Evolutionary conservation across 108 stramenopile species (phyloP).

Genomic region (Skeletonema menzelii): DNA sequence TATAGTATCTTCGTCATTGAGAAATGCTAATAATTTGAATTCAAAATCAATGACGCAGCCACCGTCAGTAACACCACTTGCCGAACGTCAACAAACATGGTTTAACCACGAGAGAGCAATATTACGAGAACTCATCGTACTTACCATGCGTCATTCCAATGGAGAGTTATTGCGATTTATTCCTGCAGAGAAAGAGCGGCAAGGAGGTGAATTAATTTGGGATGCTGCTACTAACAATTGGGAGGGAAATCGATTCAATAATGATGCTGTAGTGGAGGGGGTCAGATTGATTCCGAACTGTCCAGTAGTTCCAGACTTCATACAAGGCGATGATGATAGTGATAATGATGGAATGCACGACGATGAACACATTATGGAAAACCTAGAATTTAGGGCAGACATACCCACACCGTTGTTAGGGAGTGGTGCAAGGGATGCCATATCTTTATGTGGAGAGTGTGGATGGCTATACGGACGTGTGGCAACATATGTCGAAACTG

Average conservation of each 20-base stretch:
- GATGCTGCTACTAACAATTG: constrained; percentile 3
- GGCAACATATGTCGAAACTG: constrained; percentile 44
- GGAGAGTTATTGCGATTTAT: constrained; percentile 26
- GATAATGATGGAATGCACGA: constrained; percentile 1
- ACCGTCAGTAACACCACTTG: background rate
- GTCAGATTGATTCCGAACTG: constrained; percentile 10
- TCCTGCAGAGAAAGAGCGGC: constrained; percentile 23
- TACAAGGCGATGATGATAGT: constrained; percentile 2
- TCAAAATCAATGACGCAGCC: background rate
- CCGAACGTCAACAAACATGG: constrained; percentile 2
- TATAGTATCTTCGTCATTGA: background rate
- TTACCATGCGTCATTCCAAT: constrained; percentile 34
- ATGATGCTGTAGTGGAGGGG: constrained; percentile 12
- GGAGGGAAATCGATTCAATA: constrained; percentile 6
- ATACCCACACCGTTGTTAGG: constrained; percentile 49
- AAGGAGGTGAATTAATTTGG: background rate
- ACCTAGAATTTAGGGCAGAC: constrained; percentile 16
- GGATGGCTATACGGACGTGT: constrained; percentile 84
- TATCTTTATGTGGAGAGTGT: constrained; percentile 72
- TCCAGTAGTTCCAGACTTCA: constrained; percentile 1
- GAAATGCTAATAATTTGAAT: background rate
- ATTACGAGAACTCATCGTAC: constrained; percentile 34
- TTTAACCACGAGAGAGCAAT: constrained; percentile 27
- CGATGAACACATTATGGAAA: background rate
- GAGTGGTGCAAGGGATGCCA: constrained; percentile 70